Conservation (phyloP, 768 basidiomycete genomes). For the Termitomyces sp. region DNA sequence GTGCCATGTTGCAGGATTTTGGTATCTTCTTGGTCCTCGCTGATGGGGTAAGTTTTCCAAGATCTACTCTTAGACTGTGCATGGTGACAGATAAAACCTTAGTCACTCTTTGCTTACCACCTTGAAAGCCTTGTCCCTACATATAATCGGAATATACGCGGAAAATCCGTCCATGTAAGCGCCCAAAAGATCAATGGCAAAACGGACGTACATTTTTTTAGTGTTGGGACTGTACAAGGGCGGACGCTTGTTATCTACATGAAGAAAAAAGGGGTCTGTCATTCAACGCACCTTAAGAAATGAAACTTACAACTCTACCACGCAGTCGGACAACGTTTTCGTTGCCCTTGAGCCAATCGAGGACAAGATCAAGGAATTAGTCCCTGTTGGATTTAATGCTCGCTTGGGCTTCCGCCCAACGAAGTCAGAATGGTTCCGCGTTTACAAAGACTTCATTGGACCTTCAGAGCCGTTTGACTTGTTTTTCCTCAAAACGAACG, state of each 20-base stretch:
- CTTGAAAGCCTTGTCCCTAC: conserved; percentile 74
- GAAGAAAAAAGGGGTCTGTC: conserved; percentile 79
- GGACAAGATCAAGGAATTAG: conserved; percentile 75
- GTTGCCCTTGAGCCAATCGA: conserved; percentile 90
- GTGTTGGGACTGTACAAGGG: conserved; percentile 80
- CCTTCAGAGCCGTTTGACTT: conserved; percentile 86
- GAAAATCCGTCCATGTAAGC: conserved; percentile 50
- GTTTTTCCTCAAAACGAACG: conserved; percentile 86
- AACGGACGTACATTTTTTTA: conserved; percentile 93
- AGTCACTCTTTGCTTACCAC: conserved; percentile 89
- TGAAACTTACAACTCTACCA: not conserved
- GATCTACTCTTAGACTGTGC: not conserved
- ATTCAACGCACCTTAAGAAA: not conserved
- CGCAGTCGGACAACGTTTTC: conserved; percentile 81
- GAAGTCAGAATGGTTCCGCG: conserved; percentile 90
- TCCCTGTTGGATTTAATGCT: conserved; percentile 61
- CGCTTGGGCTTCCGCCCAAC: conserved; percentile 76
- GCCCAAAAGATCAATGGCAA: conserved; percentile 88
- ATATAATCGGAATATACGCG: conserved; percentile 53
- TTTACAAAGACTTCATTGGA: conserved; percentile 89
- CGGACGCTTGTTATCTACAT: conserved; percentile 91
- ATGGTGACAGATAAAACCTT: not conserved
- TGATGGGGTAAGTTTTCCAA: conserved; percentile 56
- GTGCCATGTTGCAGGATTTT: conserved; percentile 93
- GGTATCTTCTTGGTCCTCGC: conserved; percentile 93